These are phyloP conservation scores for Phaffia tasmanica DNA, from an alignment of 768 basidiomycete genomes.

Conservation along the genomic window DNA sequence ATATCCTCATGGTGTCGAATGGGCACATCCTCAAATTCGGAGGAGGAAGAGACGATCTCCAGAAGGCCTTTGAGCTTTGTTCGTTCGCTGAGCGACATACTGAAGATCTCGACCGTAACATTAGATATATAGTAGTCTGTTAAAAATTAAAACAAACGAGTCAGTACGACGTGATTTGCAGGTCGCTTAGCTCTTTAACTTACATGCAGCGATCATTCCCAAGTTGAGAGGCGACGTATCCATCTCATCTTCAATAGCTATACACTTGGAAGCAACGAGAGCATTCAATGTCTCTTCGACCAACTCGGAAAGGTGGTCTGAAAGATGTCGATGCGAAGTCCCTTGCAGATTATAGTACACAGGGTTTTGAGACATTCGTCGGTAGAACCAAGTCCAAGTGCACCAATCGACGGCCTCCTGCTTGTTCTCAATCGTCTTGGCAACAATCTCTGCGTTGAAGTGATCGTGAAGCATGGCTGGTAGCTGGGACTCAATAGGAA, in stretches of 20 bases:
- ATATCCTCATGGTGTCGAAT: slow-evolving; percentile 79
- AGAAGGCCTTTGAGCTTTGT: slow-evolving; percentile 94
- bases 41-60: slow-evolving; percentile 92
- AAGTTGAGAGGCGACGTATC: slow-evolving; percentile 71
- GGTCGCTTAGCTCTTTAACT: slow-evolving; percentile 41
- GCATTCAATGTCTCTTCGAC: slow-evolving; percentile 88
- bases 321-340: slow-evolving; percentile 87
- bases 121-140: slow-evolving; percentile 45
- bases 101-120: slow-evolving; percentile 94
- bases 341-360: slow-evolving; percentile 49
- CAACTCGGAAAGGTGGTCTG: slow-evolving; percentile 88
- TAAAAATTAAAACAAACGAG: background rate
- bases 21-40: slow-evolving; percentile 88
- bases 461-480: slow-evolving; percentile 91
- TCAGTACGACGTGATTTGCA: background rate
- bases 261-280: slow-evolving; percentile 88
- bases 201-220: slow-evolving; percentile 89
- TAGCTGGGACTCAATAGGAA: slow-evolving; percentile 92
- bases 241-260: slow-evolving; percentile 75
- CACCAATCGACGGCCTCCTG: slow-evolving; percentile 85
- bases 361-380: slow-evolving; percentile 69
- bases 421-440: slow-evolving; percentile 98
- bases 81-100: slow-evolving; percentile 82
- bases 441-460: slow-evolving; percentile 95
- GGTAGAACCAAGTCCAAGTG: slow-evolving; percentile 96